These are phyloP conservation scores for Mimosa bimucronata DNA, from an alignment of 306 rosid species.

Conservation along the genomic window DNA sequence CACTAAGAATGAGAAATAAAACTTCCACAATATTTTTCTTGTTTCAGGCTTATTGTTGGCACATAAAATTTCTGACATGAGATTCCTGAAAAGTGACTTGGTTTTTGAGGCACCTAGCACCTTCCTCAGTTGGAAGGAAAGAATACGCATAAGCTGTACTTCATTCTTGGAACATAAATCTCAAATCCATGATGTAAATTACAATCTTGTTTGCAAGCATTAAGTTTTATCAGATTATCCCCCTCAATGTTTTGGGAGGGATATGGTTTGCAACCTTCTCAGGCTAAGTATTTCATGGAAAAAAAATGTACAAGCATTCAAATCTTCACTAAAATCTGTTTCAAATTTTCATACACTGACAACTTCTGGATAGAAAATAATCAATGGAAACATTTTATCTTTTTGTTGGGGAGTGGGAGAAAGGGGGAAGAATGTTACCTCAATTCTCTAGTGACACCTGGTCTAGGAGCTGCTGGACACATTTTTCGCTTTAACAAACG, in stretches of 20 bases:
- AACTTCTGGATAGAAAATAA: conserved; percentile 15
- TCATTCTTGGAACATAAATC: too few relatives aligned
- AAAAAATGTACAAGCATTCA: too few relatives aligned
- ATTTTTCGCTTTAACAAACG: conserved; percentile 85
- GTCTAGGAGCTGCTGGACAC: conserved; percentile 98
- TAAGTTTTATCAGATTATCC: too few relatives aligned
- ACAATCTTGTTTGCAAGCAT: too few relatives aligned
- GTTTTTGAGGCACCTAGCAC: conserved; percentile 14
- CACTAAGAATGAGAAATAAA: not conserved
- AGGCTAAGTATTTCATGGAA: too few relatives aligned
- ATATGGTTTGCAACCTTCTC: too few relatives aligned
- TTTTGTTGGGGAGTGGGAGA: not conserved
- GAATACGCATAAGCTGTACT: too few relatives aligned
- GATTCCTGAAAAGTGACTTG: conserved; percentile 14
- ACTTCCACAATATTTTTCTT: conserved; percentile 24
- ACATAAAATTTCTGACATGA: not conserved
- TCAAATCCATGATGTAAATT: too few relatives aligned
- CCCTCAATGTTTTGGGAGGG: too few relatives aligned
- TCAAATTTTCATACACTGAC: too few relatives aligned
- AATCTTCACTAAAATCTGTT: too few relatives aligned
- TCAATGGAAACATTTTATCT: conserved; percentile 11
- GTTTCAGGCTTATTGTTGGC: conserved; percentile 15
- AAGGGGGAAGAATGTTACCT: conserved; percentile 46
- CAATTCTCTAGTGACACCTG: conserved; percentile 90
- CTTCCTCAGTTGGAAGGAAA: too few relatives aligned